phyloP scores from a whole-genome alignment of 768 basidiomycete species.

The Coprinopsis cinerea region DNA sequence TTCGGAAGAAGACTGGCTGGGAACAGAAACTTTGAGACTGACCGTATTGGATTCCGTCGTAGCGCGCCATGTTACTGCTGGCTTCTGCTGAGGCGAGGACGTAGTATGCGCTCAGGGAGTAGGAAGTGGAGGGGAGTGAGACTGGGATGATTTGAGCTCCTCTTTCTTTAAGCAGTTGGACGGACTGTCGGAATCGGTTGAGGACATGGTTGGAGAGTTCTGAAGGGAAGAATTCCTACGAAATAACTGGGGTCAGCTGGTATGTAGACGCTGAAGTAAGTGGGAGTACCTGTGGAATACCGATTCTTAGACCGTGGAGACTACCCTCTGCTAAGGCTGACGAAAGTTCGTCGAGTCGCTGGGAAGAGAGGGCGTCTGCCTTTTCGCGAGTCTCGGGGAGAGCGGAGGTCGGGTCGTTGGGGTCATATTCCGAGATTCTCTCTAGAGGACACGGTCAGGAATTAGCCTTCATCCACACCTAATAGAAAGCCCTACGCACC shows the following conservation, averaged over 20 bases:
- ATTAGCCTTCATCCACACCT: too few species aligned
- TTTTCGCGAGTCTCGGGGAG: conserved; percentile 28
- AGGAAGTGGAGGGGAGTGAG: conserved; percentile 58
- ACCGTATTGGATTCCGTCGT: conserved; percentile 87
- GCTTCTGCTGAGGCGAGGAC: conserved; percentile 95
- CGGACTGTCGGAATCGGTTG: conserved; percentile 37
- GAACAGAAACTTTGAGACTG: conserved; percentile 3
- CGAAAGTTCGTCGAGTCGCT: conserved; percentile 11
- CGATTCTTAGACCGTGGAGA: conserved; percentile 57
- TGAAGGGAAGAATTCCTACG: conserved; percentile 73
- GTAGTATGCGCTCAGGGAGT: conserved; percentile 90
- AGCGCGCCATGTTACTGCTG: conserved; percentile 85
- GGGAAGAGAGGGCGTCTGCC: conserved; percentile 14
- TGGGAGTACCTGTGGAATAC: conserved; percentile 62
- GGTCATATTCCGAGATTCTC: conserved; percentile 52
- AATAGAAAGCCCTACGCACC: conserved; percentile 36
- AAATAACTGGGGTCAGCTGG: neutral
- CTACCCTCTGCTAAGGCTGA: conserved; percentile 6
- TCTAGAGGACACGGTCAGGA: conserved; percentile 25
- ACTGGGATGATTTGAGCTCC: conserved; percentile 73
- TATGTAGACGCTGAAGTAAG: conserved; percentile 1
- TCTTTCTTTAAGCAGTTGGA: conserved; percentile 32
- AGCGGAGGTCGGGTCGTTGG: conserved; percentile 71
- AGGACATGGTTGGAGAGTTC: conserved; percentile 49
- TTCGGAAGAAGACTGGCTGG: conserved; percentile 4